A percentile compares a stretch with the other conserved stretches of the same genome.
These are phyloP conservation scores for Epichloe glyceriae DNA, from an alignment of 2,329 filamentous ascomycete genomes.

Conservation along the genomic window DNA sequence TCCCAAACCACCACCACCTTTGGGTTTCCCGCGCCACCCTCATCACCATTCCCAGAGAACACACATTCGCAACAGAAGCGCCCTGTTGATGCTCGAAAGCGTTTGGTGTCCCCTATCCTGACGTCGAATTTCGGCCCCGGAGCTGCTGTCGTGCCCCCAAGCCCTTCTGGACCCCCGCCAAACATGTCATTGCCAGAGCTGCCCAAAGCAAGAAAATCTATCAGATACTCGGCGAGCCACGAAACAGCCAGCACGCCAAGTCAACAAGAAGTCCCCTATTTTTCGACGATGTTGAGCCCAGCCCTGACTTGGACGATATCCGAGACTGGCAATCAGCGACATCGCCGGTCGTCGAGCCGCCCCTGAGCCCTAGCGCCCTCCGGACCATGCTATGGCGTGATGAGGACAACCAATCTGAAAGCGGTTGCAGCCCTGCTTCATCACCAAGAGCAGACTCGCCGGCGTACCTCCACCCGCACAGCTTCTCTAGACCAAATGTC, in stretches of 20 bases:
- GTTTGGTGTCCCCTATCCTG: background rate
- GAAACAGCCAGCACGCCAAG: constrained; percentile 10
- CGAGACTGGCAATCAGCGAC: constrained; percentile 18
- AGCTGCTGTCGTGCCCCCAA: background rate
- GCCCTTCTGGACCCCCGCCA: constrained; percentile 4
- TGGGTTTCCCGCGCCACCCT: constrained; percentile 23
- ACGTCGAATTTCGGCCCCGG: background rate
- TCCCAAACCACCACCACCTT: constrained; percentile 20
- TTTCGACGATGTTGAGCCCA: constrained; percentile 21
- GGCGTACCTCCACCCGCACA: constrained; percentile 1
- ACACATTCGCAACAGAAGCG: background rate
- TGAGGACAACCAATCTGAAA: background rate
- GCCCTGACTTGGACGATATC: constrained; percentile 27
- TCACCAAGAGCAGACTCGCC: constrained; percentile 10
- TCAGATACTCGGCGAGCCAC: constrained; percentile 1
- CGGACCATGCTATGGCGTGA: background rate
- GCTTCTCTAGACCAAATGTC: background rate
- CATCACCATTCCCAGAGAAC: background rate
- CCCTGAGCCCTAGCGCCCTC: background rate
- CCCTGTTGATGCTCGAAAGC: background rate
- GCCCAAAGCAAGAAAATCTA: background rate
- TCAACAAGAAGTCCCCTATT: constrained; percentile 14
- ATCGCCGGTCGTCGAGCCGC: constrained; percentile 1
- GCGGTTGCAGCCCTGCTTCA: background rate
- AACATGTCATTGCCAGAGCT: constrained; percentile 3